Conservation (phyloP, 2,329 filamentous ascomycete genomes). For the Fusarium xylarioides region DNA sequence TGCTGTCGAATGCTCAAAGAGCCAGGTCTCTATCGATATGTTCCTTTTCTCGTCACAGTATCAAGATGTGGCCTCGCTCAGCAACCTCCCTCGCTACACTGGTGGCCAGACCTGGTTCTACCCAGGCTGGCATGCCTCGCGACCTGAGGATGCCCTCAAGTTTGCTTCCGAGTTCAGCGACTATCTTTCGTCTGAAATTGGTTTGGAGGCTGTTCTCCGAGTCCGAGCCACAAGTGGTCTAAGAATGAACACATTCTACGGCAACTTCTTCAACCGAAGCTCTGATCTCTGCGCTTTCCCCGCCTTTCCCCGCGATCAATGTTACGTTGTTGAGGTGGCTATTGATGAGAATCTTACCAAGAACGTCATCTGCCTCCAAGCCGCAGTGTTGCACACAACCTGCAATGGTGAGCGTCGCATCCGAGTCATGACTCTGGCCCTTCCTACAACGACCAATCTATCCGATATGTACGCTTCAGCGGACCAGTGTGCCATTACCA, state of each 20-base stretch:
- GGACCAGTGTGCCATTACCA: conserved; percentile 91
- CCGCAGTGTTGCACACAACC: conserved; percentile 94
- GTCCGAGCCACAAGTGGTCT: conserved; percentile 94
- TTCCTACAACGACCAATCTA: conserved; percentile 91
- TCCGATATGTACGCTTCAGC: conserved; percentile 94
- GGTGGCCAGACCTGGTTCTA: conserved; percentile 99
- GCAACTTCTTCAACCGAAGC: conserved; percentile 99
- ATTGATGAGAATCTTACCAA: conserved; percentile 95
- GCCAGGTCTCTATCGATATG: conserved; percentile 98
- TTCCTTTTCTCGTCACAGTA: conserved; percentile 96
- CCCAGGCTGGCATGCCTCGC: conserved; percentile 94
- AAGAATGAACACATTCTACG: conserved; percentile 97
- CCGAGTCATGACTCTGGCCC: conserved; percentile 88
- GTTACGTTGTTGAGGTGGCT: conserved; percentile 96
- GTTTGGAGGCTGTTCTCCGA: conserved; percentile 92
- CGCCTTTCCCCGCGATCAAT: conserved; percentile 95
- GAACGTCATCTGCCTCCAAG: conserved; percentile 90
- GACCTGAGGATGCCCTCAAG: conserved; percentile 95
- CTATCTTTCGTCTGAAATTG: conserved; percentile 95
- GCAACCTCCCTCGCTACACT: conserved; percentile 94
- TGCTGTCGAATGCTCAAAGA: conserved; percentile 98
- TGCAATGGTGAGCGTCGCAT: conserved; percentile 98
- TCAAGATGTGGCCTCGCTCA: conserved; percentile 95
- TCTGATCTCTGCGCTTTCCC: conserved; percentile 98
- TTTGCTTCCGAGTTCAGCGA: conserved; percentile 97